phyloP scores from a whole-genome alignment of 495 filamentous ascomycete genomes.

The Penicillium egyptiacum region DNA sequence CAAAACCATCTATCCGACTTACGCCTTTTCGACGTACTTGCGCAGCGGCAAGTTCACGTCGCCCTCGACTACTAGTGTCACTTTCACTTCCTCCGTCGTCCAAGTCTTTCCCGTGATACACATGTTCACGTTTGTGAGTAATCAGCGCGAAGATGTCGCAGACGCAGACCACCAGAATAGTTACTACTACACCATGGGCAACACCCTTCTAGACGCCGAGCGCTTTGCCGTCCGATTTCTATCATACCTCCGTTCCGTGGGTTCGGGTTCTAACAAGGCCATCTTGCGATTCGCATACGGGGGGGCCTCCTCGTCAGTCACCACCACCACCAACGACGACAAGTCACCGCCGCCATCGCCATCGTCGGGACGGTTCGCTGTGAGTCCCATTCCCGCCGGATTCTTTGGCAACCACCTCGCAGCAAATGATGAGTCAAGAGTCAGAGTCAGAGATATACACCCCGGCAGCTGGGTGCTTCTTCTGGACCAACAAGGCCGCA shows the following conservation, averaged over 20 bases:
- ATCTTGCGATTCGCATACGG: constrained; percentile 22
- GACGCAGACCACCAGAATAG: constrained; percentile 13
- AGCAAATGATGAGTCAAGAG: constrained; percentile 5
- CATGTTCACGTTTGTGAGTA: constrained; percentile 17
- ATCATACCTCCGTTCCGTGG: constrained; percentile 17
- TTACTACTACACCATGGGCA: constrained; percentile 17
- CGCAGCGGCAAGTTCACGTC: constrained; percentile 9
- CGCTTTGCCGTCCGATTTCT: constrained; percentile 21
- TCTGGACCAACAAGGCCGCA: constrained; percentile 8
- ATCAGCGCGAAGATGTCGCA: constrained; percentile 14
- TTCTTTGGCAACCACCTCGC: constrained; percentile 8
- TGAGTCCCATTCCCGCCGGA: constrained; percentile 17
- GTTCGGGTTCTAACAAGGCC: constrained; percentile 16
- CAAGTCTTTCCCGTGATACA: constrained; percentile 10
- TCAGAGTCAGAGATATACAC: constrained; percentile 16
- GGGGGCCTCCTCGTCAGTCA: constrained; percentile 9
- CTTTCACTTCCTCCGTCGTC: neutral
- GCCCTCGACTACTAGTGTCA: neutral
- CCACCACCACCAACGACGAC: constrained; percentile 2
- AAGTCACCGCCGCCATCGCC: neutral
- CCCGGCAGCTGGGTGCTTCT: constrained; percentile 22
- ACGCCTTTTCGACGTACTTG: constrained; percentile 15
- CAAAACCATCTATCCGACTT: constrained; percentile 20
- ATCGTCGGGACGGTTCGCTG: constrained; percentile 2
- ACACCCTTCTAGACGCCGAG: constrained; percentile 11